Evolutionary conservation across 352 stramenopile genomes (phyloP).

Genomic region (Phytopythium kandeliae): DNA sequence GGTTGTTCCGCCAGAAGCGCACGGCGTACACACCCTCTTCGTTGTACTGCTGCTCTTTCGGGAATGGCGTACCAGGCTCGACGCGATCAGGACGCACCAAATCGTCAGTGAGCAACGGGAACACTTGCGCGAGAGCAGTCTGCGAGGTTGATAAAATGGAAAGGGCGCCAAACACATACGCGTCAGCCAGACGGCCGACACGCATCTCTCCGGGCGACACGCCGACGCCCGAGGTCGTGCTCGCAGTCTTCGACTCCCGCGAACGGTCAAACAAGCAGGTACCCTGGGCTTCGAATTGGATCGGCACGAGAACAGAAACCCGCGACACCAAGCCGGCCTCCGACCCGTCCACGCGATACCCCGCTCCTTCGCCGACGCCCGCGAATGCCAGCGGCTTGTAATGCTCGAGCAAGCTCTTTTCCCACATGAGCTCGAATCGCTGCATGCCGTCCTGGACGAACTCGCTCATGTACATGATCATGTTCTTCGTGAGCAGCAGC

Average conservation of each 20-base stretch:
- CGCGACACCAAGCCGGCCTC: conserved; percentile 50
- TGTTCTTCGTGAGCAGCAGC: conserved; percentile 74
- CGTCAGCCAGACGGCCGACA: conserved; percentile 61
- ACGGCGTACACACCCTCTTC: conserved; percentile 86
- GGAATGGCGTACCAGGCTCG: conserved; percentile 39
- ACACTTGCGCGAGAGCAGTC: conserved; percentile 65
- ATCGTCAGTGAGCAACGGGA: conserved; percentile 58
- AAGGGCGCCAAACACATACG: conserved; percentile 77
- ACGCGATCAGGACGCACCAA: conserved; percentile 54
- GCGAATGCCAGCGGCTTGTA: conserved; percentile 75
- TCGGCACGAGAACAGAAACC: conserved; percentile 71
- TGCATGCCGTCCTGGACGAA: conserved; percentile 78
- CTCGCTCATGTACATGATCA: conserved; percentile 82
- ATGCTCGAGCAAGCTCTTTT: conserved; percentile 73
- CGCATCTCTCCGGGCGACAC: conserved; percentile 56
- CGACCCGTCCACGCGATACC: conserved; percentile 64
- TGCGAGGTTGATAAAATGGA: conserved; percentile 79
- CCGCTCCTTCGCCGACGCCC: conserved; percentile 58
- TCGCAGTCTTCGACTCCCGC: conserved; percentile 32
- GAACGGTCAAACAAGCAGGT: conserved; percentile 81
- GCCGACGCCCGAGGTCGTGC: conserved; percentile 58
- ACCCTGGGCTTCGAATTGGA: conserved; percentile 73
- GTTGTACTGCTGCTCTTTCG: conserved; percentile 83
- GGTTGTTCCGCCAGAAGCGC: conserved; percentile 80
- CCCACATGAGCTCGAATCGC: conserved; percentile 80